phyloP scores from a whole-genome alignment of 768 basidiomycete genomes.

The Suillus weaverae region DNA sequence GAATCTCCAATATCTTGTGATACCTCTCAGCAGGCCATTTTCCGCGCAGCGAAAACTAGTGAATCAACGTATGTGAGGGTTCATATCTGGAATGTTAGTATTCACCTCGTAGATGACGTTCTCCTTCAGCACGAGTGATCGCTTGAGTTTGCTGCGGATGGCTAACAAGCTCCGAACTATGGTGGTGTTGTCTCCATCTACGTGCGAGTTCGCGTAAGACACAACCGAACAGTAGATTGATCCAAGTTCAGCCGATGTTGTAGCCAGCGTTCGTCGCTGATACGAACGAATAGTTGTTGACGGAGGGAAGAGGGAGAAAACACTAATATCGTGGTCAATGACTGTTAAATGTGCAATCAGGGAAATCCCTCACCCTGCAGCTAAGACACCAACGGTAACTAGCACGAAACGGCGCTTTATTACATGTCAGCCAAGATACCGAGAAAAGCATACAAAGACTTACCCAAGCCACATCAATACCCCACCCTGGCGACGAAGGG shows the following conservation, averaged over 20 bases:
- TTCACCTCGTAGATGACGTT: slow-evolving; percentile 70
- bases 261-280: slow-evolving; percentile 68
- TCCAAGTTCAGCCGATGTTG: slow-evolving; percentile 66
- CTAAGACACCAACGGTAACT: slow-evolving; percentile 69
- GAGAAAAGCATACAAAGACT: slow-evolving; percentile 11
- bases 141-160: slow-evolving; percentile 69
- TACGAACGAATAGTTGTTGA: slow-evolving; percentile 73
- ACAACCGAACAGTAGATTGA: slow-evolving; percentile 74
- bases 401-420: slow-evolving; percentile 63
- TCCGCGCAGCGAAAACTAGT: slow-evolving; percentile 72
- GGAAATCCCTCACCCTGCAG: slow-evolving; percentile 61
- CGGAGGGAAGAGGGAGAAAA: slow-evolving; percentile 75
- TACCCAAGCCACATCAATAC: slow-evolving; percentile 74
- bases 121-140: slow-evolving; percentile 52
- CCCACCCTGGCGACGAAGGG: slow-evolving; percentile 56
- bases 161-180: slow-evolving; percentile 71
- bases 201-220: slow-evolving; percentile 62
- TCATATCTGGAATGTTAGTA: neutral
- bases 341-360: neutral
- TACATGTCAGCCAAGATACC: neutral
- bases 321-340: slow-evolving; percentile 34
- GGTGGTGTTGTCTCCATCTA: slow-evolving; percentile 51
- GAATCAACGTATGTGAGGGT: slow-evolving; percentile 7
- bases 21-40: slow-evolving; percentile 82
- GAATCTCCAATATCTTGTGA: slow-evolving; percentile 63